Evolutionary conservation across 441 rosid genomes (phyloP), one percentile per base, ranked within the genome.

Genomic region (Omphalea diandra): DNA sequence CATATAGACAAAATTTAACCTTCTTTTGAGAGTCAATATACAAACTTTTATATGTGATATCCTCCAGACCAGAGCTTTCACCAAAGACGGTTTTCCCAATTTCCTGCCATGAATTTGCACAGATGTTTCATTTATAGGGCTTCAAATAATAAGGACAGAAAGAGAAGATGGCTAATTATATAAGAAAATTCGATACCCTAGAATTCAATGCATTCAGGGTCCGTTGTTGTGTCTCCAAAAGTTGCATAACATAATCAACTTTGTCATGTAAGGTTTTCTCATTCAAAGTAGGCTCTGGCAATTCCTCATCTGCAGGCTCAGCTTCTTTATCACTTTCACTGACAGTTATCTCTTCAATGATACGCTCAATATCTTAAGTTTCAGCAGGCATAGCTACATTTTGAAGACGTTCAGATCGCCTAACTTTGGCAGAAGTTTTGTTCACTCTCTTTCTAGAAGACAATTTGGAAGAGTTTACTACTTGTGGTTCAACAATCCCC

Each of bases 11-110:
- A 55, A n/a, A 24, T 41, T 38, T 31, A 52, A 85, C 89, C 94
- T 83, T 81, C 81, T 85, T 85, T 73, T 78, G 84, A 50, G 88
- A 81, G 24, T 83, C 83, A 55, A 83, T 61, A 68, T 86, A 87
- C 82, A 83, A 64, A 72, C 70, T 71, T 74, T 75, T 81, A 61
- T 85, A 83, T 35, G 71, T 73, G 64, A 75, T n/a, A 55, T 72
- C 80, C 35, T 68, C 79, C 0, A n/a, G 17, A 60, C 50, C 22
- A 17, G 74, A 52, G 65, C 40, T 59, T 63, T 49, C 75, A 68
- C 59, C 26, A 1, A 46, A 72, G 15, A 57, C 54, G 71, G 74
- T 55, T 31, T n/a, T 78, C 53, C 56, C 56, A 32, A 50, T 26
- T 33, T 18, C 55, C 82, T 74, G 76, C 47, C 64, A 53, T 26